phyloP scores from a whole-genome alignment of 352 stramenopile genomes.

The Phytophthora meadii region DNA sequence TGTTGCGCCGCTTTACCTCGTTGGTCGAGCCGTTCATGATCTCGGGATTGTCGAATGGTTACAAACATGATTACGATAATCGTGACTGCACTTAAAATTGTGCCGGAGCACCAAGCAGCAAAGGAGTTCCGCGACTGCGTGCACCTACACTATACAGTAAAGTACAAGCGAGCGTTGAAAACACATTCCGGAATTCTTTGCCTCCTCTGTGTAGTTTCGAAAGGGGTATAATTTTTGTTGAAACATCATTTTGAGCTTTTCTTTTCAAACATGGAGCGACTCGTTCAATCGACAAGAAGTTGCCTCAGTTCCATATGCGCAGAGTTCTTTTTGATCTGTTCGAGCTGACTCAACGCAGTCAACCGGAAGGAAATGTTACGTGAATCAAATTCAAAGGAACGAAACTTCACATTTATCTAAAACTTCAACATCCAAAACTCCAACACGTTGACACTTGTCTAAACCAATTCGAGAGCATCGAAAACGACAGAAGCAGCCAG shows the following conservation, averaged over 20 bases:
- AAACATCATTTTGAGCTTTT: no score
- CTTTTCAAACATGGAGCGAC: neutral
- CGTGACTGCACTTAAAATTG: slow-evolving; percentile 2
- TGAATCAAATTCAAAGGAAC: no score
- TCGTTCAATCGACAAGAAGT: neutral
- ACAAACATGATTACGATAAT: slow-evolving; percentile 14
- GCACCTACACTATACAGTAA: no score
- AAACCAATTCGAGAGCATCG: slow-evolving; percentile 46
- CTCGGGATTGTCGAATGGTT: slow-evolving; percentile 5
- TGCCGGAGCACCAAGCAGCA: slow-evolving; percentile 13
- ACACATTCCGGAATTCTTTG: neutral
- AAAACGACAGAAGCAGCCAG: slow-evolving; percentile 55
- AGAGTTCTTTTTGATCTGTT: slow-evolving; percentile 9
- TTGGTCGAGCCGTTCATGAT: slow-evolving; percentile 11
- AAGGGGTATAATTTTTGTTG: no score
- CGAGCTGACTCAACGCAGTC: neutral
- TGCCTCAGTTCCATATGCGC: slow-evolving; percentile 18
- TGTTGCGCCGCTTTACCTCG: slow-evolving; percentile 3
- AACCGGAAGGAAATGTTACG: no score
- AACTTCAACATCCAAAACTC: neutral
- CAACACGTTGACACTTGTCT: neutral
- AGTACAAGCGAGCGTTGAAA: neutral
- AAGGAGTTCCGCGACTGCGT: neutral
- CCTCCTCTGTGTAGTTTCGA: no score
- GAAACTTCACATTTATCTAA: no score